Percentiles rank a stretch among this genome's conserved stretches.
These are phyloP conservation scores for Thermothelomyces thermophilus DNA, from an alignment of 2,329 filamentous ascomycete species.

Conservation along the genomic window DNA sequence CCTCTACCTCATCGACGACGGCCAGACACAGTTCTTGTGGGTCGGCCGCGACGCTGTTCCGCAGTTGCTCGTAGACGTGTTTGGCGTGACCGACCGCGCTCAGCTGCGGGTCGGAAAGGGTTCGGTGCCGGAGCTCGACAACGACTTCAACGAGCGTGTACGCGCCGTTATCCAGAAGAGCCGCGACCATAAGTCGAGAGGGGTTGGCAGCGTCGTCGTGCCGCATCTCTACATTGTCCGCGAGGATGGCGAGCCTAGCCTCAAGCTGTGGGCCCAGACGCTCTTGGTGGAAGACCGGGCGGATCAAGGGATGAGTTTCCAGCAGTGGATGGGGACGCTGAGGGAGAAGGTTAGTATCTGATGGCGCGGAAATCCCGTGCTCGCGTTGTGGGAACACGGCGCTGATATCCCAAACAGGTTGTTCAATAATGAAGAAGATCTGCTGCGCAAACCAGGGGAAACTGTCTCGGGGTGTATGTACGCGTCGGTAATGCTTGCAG, in stretches of 20 bases:
- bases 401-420: conserved; percentile 19
- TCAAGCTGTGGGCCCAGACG: conserved; percentile 96
- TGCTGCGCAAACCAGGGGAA: not conserved
- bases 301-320: conserved; percentile 86
- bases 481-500: conserved; percentile 4
- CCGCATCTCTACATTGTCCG: conserved; percentile 90
- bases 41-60: conserved; percentile 88
- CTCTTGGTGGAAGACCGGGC: conserved; percentile 90
- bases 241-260: conserved; percentile 89
- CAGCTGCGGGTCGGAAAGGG: conserved; percentile 89
- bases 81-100: conserved; percentile 75
- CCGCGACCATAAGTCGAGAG: conserved; percentile 75
- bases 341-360: conserved; percentile 74
- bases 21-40: conserved; percentile 97
- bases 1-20: conserved; percentile 93
- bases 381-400: not conserved
- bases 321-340: conserved; percentile 86
- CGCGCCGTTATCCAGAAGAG: conserved; percentile 89
- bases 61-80: conserved; percentile 82
- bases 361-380: too few species aligned
- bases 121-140: conserved; percentile 77
- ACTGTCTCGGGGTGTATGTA: not conserved
- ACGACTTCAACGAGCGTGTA: conserved; percentile 93
- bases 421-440: conserved; percentile 20
- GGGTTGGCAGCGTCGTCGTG: conserved; percentile 86